Evolutionary conservation across 2,329 filamentous ascomycete genomes (phyloP).

Genomic region (Penicillium sp.): DNA sequence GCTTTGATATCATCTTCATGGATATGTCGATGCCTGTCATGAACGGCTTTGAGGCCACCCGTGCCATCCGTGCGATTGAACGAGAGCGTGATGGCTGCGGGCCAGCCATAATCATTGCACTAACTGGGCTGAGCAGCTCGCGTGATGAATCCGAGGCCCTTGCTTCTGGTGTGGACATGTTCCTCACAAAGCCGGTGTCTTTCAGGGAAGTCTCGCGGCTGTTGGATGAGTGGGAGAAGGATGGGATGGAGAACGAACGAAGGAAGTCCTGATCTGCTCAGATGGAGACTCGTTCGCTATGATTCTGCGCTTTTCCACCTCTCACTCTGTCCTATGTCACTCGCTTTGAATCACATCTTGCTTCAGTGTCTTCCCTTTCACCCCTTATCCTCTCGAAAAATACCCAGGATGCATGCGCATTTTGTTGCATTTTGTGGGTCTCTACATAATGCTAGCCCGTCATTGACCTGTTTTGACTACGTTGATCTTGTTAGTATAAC

Average conservation of each 20-base stretch:
- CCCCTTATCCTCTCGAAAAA: not conserved
- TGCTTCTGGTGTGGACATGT: slow-evolving; percentile 44
- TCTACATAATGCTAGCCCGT: not conserved
- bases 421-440: not conserved
- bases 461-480: slow-evolving; percentile 3
- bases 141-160: slow-evolving; percentile 44
- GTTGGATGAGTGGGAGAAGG: slow-evolving; percentile 33
- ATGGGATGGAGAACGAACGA: slow-evolving; percentile 12
- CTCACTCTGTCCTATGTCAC: not conserved
- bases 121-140: slow-evolving; percentile 45
- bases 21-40: slow-evolving; percentile 49
- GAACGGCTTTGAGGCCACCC: slow-evolving; percentile 47
- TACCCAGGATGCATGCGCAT: not conserved
- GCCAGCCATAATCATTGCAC: slow-evolving; percentile 42
- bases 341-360: not conserved
- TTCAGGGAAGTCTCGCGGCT: slow-evolving; percentile 43
- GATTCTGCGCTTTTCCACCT: not conserved
- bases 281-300: not conserved
- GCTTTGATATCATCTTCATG: slow-evolving; percentile 47
- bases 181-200: slow-evolving; percentile 47
- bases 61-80: slow-evolving; percentile 44
- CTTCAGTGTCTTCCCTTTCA: not conserved
- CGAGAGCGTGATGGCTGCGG: slow-evolving; percentile 30
- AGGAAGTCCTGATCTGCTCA: not conserved
- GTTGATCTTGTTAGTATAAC: slow-evolving; percentile 11